A percentile compares a stretch with the other conserved stretches of the same genome.
phyloP scores from a whole-genome alignment of 768 basidiomycete genomes.

The Chalciporus chontae region DNA sequence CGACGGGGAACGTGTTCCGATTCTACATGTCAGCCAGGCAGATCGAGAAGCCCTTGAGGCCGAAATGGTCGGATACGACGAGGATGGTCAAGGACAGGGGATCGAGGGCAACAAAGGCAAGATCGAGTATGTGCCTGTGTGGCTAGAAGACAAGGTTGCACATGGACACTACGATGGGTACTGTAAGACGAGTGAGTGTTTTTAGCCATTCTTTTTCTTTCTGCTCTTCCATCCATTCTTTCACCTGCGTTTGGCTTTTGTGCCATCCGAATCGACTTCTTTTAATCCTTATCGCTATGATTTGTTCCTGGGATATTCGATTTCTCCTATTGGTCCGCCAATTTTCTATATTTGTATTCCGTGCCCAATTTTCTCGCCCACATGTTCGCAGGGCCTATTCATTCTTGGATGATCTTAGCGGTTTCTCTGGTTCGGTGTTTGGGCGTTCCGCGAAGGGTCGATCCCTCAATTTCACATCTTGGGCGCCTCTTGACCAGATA shows the following conservation, averaged over 20 bases:
- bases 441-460: not conserved
- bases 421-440: slow-evolving; percentile 2
- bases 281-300: not conserved
- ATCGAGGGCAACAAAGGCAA: slow-evolving; percentile 42
- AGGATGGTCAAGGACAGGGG: slow-evolving; percentile 43
- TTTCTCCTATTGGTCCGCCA: not conserved
- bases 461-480: slow-evolving; percentile 9
- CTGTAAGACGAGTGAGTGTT: slow-evolving; percentile 87
- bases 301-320: too few relatives aligned
- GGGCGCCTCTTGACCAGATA: not conserved
- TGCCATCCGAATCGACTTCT: not conserved
- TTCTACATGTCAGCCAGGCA: slow-evolving; percentile 49
- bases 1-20: slow-evolving; percentile 36
- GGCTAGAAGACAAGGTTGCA: slow-evolving; percentile 85
- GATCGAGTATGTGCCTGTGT: slow-evolving; percentile 83
- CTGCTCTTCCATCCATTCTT: not conserved
- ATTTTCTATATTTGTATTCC: slow-evolving; percentile 12
- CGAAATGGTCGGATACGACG: slow-evolving; percentile 56
- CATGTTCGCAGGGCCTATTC: not conserved
- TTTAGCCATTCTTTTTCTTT: not conserved
- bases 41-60: slow-evolving; percentile 66
- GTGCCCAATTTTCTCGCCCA: slow-evolving; percentile 4
- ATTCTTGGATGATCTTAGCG: not conserved
- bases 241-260: not conserved
- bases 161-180: slow-evolving; percentile 97